A percentile compares a stretch with the other conserved stretches of the same genome.
Conservation (phyloP, 2,329 filamentous ascomycete species). For the Arthrocladium fulminans region DNA sequence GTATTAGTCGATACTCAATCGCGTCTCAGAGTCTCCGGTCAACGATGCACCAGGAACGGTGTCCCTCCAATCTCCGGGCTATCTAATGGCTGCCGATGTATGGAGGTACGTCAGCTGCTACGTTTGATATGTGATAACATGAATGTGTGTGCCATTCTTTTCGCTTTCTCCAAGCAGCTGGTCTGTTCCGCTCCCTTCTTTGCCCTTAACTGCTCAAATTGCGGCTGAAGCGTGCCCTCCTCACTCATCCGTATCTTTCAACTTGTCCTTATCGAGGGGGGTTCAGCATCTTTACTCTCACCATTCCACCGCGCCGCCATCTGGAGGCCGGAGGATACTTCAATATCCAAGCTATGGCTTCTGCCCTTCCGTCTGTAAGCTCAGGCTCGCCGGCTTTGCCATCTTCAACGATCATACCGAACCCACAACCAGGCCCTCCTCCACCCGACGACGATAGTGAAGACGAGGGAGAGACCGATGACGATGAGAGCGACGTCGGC, state of each 20-base stretch:
- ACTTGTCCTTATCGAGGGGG: no score
- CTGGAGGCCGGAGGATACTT: background rate
- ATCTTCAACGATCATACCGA: background rate
- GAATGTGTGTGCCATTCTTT: background rate
- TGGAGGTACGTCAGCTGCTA: background rate
- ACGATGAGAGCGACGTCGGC: background rate
- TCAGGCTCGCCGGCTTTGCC: background rate
- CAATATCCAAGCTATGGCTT: background rate
- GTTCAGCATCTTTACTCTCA: no score
- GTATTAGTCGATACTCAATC: no score
- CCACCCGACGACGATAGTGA: background rate
- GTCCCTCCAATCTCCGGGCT: background rate
- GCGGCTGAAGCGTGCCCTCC: background rate
- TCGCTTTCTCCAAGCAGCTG: constrained; percentile 3
- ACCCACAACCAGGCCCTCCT: background rate
- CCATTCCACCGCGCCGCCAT: background rate
- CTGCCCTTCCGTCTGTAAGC: background rate
- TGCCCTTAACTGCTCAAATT: background rate
- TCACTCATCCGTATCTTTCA: background rate
- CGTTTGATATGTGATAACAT: background rate
- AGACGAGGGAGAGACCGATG: background rate
- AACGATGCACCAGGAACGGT: background rate
- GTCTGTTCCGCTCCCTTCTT: background rate
- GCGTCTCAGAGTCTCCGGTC: no score
- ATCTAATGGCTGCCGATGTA: background rate